Conservation (phyloP, 2,329 filamentous ascomycete species). For the Rosellinia necatrix region DNA sequence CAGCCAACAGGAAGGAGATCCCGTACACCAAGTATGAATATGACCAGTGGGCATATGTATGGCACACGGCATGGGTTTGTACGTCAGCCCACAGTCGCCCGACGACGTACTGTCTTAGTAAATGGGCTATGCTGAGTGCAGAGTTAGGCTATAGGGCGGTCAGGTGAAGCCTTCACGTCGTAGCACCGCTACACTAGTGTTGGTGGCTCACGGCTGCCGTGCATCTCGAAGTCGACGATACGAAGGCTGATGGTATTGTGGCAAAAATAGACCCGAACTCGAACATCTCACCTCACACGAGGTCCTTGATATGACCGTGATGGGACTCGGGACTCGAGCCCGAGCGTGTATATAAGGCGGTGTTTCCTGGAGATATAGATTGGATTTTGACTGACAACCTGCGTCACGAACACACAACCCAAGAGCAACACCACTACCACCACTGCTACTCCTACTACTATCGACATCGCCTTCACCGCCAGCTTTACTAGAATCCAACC, state of each 20-base stretch:
- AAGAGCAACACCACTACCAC: not conserved
- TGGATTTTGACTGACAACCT: not conserved
- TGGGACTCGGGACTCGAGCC: not conserved
- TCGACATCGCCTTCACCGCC: no score
- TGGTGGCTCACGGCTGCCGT: slow-evolving; percentile 9
- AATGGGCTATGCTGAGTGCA: no score
- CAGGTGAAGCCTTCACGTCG: not conserved
- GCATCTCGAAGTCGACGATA: not conserved
- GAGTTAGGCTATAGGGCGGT: not conserved
- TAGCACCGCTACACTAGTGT: not conserved
- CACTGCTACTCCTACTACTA: no score
- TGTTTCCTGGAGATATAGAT: not conserved
- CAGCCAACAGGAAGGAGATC: not conserved
- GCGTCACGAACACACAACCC: slow-evolving; percentile 1
- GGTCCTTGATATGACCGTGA: not conserved
- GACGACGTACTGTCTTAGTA: slow-evolving; percentile 3
- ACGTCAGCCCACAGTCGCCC: slow-evolving; percentile 18
- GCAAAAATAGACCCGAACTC: slow-evolving; percentile 19
- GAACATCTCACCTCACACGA: not conserved
- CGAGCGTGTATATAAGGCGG: slow-evolving; percentile 17
- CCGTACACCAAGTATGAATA: slow-evolving; percentile 2
- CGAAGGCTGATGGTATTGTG: not conserved
- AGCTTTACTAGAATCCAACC: no score
- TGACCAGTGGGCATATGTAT: no score
- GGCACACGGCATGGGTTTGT: no score